phyloP scores from a whole-genome alignment of 441 rosid genomes.

The Brassica hybrid region DNA sequence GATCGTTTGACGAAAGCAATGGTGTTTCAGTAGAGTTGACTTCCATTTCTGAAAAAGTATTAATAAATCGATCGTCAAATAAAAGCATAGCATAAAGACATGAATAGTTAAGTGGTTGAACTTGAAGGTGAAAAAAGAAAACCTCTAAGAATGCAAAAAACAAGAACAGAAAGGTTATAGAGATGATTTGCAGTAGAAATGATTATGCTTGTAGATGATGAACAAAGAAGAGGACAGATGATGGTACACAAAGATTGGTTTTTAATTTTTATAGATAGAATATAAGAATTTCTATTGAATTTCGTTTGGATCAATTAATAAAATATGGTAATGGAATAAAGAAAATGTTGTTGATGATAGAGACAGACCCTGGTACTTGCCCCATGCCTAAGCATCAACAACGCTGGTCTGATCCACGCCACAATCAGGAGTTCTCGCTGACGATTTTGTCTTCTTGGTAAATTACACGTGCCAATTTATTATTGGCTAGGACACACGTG shows the following conservation, averaged over 20 bases:
- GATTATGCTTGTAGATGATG: constrained; percentile 27
- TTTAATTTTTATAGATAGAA: constrained; percentile 24
- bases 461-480: constrained; percentile 1
- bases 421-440: constrained; percentile 31
- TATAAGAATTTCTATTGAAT: not conserved
- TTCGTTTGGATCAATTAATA: not conserved
- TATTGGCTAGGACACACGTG: constrained; percentile 31
- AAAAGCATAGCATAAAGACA: not conserved
- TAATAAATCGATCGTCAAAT: constrained; percentile 8
- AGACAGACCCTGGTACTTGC: constrained; percentile 19
- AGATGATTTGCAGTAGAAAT: not conserved
- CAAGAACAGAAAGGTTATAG: not conserved
- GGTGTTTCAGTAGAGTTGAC: constrained; percentile 38
- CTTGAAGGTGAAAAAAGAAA: not conserved
- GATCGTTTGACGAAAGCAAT: constrained; percentile 36
- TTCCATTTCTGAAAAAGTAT: constrained; percentile 32
- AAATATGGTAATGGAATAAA: not conserved
- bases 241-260: constrained; percentile 9
- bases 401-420: constrained; percentile 40
- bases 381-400: constrained; percentile 15
- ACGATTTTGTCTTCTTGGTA: constrained; percentile 16
- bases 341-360: constrained; percentile 19
- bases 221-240: constrained; percentile 24
- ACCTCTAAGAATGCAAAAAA: not conserved
- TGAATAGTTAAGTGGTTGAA: not conserved